Conservation (phyloP, 176 grass and related monocot species). For the Poa pratensis region DNA sequence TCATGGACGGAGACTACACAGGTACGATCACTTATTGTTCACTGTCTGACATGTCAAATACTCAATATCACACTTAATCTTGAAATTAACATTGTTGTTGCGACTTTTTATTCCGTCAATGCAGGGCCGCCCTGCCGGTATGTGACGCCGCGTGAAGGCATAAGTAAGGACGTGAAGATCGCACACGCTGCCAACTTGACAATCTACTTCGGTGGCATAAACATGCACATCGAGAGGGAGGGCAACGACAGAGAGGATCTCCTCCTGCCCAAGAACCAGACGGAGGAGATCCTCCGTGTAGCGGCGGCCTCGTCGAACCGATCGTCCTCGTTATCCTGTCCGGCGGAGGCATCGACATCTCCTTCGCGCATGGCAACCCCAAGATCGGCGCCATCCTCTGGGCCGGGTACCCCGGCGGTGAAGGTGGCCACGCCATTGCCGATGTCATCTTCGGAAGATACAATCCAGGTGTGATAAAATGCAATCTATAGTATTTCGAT, state of each 20-base stretch:
- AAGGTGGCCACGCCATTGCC: conserved; percentile 54
- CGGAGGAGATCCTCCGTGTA: conserved; percentile 43
- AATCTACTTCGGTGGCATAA: conserved; percentile 53
- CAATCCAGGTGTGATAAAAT: conserved; percentile 39
- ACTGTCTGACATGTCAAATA: not conserved
- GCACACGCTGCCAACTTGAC: conserved; percentile 24
- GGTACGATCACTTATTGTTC: conserved; percentile 11
- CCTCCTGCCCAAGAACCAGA: conserved; percentile 58
- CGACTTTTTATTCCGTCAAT: not conserved
- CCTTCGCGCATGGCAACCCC: conserved; percentile 54
- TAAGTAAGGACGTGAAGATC: conserved; percentile 42
- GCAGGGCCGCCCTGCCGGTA: conserved; percentile 57
- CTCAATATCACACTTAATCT: not conserved
- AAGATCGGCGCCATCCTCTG: conserved; percentile 67
- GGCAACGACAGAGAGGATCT: conserved; percentile 59
- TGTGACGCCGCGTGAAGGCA: conserved; percentile 42
- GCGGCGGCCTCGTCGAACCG: conserved; percentile 45
- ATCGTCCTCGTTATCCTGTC: conserved; percentile 63
- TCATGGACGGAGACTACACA: conserved; percentile 55
- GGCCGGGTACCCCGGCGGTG: conserved; percentile 63
- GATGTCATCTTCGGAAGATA: conserved; percentile 56
- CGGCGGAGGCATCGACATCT: conserved; percentile 57
- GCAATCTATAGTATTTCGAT: not conserved
- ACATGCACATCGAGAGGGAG: conserved; percentile 55
- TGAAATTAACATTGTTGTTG: not conserved